phyloP scores from a whole-genome alignment of 2,329 filamentous ascomycete species.

The Colletotrichum tropicicola region DNA sequence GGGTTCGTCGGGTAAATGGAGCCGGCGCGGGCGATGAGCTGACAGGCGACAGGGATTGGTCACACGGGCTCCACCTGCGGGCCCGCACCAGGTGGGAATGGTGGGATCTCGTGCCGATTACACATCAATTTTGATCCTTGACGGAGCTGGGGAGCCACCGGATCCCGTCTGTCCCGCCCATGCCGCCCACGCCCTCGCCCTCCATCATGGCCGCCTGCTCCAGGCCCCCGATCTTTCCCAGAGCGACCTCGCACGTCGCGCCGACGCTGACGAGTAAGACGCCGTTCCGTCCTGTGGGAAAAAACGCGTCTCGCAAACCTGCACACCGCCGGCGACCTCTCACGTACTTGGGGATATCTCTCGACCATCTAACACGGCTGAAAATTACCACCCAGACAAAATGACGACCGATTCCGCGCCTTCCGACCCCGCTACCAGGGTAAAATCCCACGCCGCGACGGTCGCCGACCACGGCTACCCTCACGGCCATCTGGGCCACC shows the following conservation, averaged over 20 bases:
- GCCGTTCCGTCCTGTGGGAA: neutral
- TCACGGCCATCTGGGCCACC: conserved; percentile 81
- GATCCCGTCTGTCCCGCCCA: conserved; percentile 13
- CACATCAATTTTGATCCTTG: conserved; percentile 7
- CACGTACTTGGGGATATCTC: neutral
- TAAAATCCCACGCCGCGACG: conserved; percentile 19
- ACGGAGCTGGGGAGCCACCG: neutral
- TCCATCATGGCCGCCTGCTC: conserved; percentile 13
- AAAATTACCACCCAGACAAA: neutral
- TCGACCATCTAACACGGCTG: neutral
- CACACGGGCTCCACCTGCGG: neutral
- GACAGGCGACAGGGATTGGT: conserved; percentile 1
- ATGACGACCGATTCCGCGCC: conserved; percentile 19
- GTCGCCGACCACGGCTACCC: conserved; percentile 65
- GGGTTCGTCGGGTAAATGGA: neutral
- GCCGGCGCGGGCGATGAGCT: conserved; percentile 1
- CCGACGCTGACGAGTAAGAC: conserved; percentile 17
- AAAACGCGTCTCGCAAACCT: neutral
- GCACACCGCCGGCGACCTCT: neutral
- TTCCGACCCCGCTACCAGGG: conserved; percentile 18
- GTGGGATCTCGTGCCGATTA: conserved; percentile 18
- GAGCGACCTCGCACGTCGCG: conserved; percentile 3
- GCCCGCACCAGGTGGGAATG: neutral
- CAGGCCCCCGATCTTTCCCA: neutral
- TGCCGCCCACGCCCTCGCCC: neutral